A percentile compares a stretch with the other conserved stretches of the same genome.
Conservation (phyloP, 129 eudicot genomes). For the Pseudognaphalium luteoalbum region DNA sequence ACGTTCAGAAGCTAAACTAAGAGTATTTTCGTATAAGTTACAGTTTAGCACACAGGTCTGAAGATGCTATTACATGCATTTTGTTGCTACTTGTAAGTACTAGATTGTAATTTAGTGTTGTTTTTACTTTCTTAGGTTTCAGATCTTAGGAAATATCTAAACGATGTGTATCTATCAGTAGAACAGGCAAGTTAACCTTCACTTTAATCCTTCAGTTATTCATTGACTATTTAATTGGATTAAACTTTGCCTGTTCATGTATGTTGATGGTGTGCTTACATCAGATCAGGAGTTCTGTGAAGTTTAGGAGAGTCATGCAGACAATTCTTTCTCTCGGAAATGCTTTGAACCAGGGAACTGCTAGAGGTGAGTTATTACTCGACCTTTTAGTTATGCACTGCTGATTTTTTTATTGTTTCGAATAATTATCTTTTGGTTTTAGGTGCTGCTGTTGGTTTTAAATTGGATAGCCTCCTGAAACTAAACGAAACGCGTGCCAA, state of each 20-base stretch:
- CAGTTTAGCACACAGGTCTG: constrained; percentile 80
- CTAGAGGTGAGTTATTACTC: constrained; percentile 60
- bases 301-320: constrained; percentile 86
- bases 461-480: constrained; percentile 92
- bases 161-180: constrained; percentile 60
- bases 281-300: constrained; percentile 85
- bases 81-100: constrained; percentile 10
- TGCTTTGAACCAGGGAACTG: constrained; percentile 97
- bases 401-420: neutral
- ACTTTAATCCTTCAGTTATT: neutral
- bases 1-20: constrained; percentile 77
- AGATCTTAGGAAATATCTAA: constrained; percentile 61
- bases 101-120: constrained; percentile 16
- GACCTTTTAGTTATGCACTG: neutral
- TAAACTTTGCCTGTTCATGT: constrained; percentile 15
- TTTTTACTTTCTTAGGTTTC: constrained; percentile 50
- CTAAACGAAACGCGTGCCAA: constrained; percentile 92
- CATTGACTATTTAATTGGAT: constrained; percentile 14
- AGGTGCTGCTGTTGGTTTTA: constrained; percentile 99
- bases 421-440: constrained; percentile 22
- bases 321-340: constrained; percentile 93
- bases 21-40: constrained; percentile 83
- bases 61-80: constrained; percentile 8
- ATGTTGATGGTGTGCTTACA: constrained; percentile 35
- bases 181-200: constrained; percentile 50